Conservation (phyloP, 768 basidiomycete genomes). For the Terana coerulea region DNA sequence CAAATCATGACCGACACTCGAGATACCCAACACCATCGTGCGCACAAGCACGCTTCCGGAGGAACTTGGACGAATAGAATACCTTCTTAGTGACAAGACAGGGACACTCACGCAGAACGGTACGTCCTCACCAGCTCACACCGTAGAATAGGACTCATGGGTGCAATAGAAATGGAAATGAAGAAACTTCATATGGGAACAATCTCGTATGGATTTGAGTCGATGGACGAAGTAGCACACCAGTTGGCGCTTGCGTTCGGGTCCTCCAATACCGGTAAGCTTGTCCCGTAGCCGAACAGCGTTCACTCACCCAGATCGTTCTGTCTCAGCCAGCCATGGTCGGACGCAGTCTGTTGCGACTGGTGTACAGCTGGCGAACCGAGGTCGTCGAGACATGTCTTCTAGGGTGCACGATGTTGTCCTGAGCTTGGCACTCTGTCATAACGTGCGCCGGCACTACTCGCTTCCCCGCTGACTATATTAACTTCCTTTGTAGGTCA, state of each 20-base stretch:
- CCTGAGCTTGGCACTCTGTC: slow-evolving; percentile 89
- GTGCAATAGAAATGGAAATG: slow-evolving; percentile 91
- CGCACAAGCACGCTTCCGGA: slow-evolving; percentile 97
- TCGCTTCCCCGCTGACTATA: background rate
- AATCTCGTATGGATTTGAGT: slow-evolving; percentile 92
- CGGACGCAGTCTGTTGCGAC: slow-evolving; percentile 48
- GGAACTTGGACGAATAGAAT: slow-evolving; percentile 93
- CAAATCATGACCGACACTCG: slow-evolving; percentile 90
- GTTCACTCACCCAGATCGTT: background rate
- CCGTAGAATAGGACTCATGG: background rate
- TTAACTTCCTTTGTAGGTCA: slow-evolving; percentile 56
- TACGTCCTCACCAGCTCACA: slow-evolving; percentile 29
- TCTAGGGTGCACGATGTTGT: slow-evolving; percentile 91
- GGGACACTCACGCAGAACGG: slow-evolving; percentile 98
- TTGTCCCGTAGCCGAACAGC: background rate
- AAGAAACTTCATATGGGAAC: slow-evolving; percentile 99
- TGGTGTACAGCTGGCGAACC: slow-evolving; percentile 75
- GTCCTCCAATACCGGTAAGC: slow-evolving; percentile 34
- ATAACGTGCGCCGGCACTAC: slow-evolving; percentile 65
- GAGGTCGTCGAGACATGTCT: slow-evolving; percentile 93
- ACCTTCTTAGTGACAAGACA: slow-evolving; percentile 95
- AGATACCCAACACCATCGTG: slow-evolving; percentile 95
- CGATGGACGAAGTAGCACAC: slow-evolving; percentile 98
- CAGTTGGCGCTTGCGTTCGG: slow-evolving; percentile 88
- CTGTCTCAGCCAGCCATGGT: background rate